Evolutionary conservation across 768 basidiomycete species (phyloP), one percentile per base, ranked within the genome.

Genomic region (Hygrocybe coccinea): DNA sequence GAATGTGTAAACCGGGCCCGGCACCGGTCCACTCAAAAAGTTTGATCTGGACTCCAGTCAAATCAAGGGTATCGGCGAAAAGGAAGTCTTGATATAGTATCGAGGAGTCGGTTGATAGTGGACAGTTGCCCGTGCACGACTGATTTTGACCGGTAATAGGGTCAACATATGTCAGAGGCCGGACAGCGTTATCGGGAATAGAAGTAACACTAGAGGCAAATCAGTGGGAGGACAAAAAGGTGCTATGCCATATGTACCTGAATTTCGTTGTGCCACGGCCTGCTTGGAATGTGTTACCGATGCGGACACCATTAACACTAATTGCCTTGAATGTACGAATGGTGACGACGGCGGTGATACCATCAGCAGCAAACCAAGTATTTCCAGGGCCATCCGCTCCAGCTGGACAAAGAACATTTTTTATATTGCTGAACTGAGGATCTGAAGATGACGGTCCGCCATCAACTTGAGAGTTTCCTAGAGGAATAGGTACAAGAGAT

Each of bases 51-150:
- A 97, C 83, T 49, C 97, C 97, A 5, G 94, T 97, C 62, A 97
- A 81, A n/a, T 76, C 72, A 34, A 81, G 66, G 5, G 79, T 67
- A 24, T 65, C 67, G 49, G 77, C 70, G 68, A 98, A 97, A 39
- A 97, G 73, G 73, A 97, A 99, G 69, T 99, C 97, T 69, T 98
- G 94, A 67, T 92, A 98, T 1, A 82, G 79, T 55, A 97, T 71
- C 10, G 83, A 78, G 2, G 88, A 68, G 67, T 97, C 83, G 44
- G 84, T 84, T 4, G 83, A 83, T 38, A 99, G 77, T 0, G 94
- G 91, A 68, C 97, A 99, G 19, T 76, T 71, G 50, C 79, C 72
- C 8, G 84, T 76, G 71, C 97, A 99, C 0, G 91, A 90, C 59
- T 75, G 70, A 61, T 87, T 91, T 64, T 87, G 75, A 39, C 86